Base-by-base conservation (phyloP, 257 asterid species). In the Solanum arcanum region DNA sequence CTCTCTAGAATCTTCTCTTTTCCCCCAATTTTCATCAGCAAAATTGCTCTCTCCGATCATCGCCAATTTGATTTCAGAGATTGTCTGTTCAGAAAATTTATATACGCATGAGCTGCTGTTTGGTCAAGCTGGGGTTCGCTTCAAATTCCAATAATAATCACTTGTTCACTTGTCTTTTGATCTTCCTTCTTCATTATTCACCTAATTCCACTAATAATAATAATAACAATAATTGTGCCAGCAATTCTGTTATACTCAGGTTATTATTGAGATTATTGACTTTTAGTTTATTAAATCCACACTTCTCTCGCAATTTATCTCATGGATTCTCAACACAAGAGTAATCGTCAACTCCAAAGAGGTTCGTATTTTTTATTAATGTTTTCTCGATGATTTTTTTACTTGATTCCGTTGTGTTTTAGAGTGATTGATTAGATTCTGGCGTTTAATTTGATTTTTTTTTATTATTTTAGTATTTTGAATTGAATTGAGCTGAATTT, bases 21-120 rank as follows among this genome's bases (percentile, higher is more conserved):
- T 11, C 15, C 42, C 66, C 23, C 59, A 77, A 25, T 25, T 27
- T 25, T 77, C 37, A n/a, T 77, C n/a, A 3, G 21, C 27, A 66
- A 13, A 41, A 7, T 12, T 1, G 41, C 9, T 76, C 59, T 41
- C 37, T 76, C 35, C 23, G 83, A 76, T 78, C 25, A 25, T 44
- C 64, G 41, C 15, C 33, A 77, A 15, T 13, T 15, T n/a, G 14
- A 12, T 56, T 20, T 56, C 11, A 56, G n/a, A 56, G 64, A 3
- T 25, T 25, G 3, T 37, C 47, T 85, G 6, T 44, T 37, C 31
- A 37, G 49, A 37, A 29, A 74, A 33, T 70, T 33, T 70, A 89
- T 84, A 95, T 89, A 95, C 99, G 99, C 92, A 96, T 96, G 99
- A 96, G 96, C 93, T 90, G 95, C 93, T 90, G 95, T 92, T 92